Conservation (phyloP, 345 rosid species). For the Jatropha curcas region DNA sequence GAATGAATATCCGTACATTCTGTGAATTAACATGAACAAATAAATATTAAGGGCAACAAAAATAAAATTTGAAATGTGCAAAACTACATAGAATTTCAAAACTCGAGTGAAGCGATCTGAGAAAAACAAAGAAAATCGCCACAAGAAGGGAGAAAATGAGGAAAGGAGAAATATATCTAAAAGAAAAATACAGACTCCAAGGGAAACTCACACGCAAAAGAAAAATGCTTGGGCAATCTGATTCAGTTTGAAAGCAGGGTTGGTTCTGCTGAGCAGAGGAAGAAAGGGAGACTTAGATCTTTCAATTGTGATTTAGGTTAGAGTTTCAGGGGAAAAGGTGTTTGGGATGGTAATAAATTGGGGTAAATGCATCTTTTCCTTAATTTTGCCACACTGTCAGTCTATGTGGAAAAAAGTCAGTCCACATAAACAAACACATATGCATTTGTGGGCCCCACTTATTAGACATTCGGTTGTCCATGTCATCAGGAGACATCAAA, state of each 20-base stretch:
- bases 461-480: no score
- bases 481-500: no score
- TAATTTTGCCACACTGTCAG: no score
- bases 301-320: no score
- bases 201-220: slow-evolving; percentile 19
- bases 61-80: slow-evolving; percentile 16
- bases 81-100: slow-evolving; percentile 13
- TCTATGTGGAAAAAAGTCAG: no score
- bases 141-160: slow-evolving; percentile 5
- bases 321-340: no score
- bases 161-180: slow-evolving; percentile 44
- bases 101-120: not conserved
- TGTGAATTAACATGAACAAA: slow-evolving; percentile 23
- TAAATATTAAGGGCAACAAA: not conserved
- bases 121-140: not conserved
- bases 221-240: slow-evolving; percentile 12
- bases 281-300: no score
- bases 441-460: no score
- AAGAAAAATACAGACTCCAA: slow-evolving; percentile 1
- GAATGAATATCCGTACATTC: slow-evolving; percentile 32
- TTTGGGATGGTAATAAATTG: no score
- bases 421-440: no score
- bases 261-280: slow-evolving; percentile 18
- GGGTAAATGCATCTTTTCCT: no score
- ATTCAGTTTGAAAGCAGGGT: slow-evolving; percentile 10